phyloP scores from a whole-genome alignment of 75 land plant species.

The Larix kaempferi region DNA sequence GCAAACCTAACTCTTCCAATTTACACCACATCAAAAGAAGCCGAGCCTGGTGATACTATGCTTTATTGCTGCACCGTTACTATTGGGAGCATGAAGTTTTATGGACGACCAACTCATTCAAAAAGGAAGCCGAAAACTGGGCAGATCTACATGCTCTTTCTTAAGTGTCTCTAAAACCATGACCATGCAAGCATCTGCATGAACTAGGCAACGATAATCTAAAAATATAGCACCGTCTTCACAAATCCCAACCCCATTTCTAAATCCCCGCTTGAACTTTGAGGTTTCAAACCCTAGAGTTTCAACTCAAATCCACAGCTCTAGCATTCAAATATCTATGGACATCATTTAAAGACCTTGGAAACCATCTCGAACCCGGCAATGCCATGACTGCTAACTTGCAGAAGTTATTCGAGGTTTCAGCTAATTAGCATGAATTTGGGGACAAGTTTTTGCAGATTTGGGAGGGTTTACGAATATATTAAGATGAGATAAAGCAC shows the following conservation, averaged over 20 bases:
- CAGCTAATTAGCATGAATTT: neutral
- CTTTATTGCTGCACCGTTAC: slow-evolving; percentile 1
- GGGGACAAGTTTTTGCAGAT: neutral
- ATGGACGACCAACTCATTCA: slow-evolving; percentile 1
- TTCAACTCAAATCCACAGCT: no score
- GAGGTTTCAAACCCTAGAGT: neutral
- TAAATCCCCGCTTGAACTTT: neutral
- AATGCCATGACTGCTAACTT: neutral
- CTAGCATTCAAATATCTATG: no score
- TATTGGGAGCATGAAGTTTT: slow-evolving; percentile 2
- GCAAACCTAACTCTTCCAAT: slow-evolving; percentile 5
- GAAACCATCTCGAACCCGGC: neutral
- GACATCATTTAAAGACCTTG: neutral
- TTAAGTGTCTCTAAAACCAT: neutral
- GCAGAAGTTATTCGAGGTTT: neutral
- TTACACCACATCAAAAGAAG: neutral
- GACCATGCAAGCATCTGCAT: neutral
- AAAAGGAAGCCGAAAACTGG: slow-evolving; percentile 2
- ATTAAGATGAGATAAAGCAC: neutral
- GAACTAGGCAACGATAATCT: neutral
- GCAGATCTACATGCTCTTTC: slow-evolving; percentile 1
- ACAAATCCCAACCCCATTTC: neutral
- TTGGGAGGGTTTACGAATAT: neutral
- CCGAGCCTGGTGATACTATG: neutral
- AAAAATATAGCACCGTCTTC: neutral